Base-by-base conservation (phyloP, 345 rosid genomes). In the Excoecaria cochinchinensis region DNA sequence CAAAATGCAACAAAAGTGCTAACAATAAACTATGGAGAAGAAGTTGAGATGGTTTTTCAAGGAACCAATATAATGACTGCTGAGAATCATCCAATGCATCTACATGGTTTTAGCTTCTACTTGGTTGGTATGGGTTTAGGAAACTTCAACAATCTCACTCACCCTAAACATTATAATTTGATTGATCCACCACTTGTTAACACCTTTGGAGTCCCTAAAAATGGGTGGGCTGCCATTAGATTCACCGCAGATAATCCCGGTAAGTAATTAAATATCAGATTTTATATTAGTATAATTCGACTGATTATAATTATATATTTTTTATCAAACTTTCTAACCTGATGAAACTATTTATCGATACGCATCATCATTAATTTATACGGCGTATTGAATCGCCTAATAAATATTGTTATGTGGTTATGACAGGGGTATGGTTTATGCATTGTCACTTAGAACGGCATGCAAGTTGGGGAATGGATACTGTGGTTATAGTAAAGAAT, bases 391-490 rank as follows among this genome's bases (percentile, higher is more conserved):
- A n/a, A n/a, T n/a, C n/a, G n/a, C n/a, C n/a, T n/a, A n/a, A n/a
- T n/a, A n/a, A n/a, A n/a, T n/a, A n/a, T n/a, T n/a, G n/a, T n/a
- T n/a, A n/a, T n/a, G n/a, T n/a, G n/a, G n/a, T n/a, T 52, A 52
- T 52, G 56, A 52, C 64, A 75, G 82, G 83, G 14, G 85, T 82
- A 6, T 84, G 87, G 87, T 79, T 74, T 50, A 39, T 82, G 81
- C 87, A 79, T 57, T 84, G 87, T 59, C 87, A 84, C 62, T 73
- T 82, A 15, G 87, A 84, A 16, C 66, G 83, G 11, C 87, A 84
- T 16, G 19, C 57, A 12, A 53, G 57, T 53, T 53, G 57, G 51
- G 69, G 69, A 38, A 66, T 66, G 69, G 55, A 44, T 15, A 67
- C 55, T 19, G 71, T 67, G 31, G 15, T 67, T 19, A 67, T 67